Evolutionary conservation across 495 filamentous ascomycete genomes (phyloP).

Genomic region (Penicillium simplicissimum): DNA sequence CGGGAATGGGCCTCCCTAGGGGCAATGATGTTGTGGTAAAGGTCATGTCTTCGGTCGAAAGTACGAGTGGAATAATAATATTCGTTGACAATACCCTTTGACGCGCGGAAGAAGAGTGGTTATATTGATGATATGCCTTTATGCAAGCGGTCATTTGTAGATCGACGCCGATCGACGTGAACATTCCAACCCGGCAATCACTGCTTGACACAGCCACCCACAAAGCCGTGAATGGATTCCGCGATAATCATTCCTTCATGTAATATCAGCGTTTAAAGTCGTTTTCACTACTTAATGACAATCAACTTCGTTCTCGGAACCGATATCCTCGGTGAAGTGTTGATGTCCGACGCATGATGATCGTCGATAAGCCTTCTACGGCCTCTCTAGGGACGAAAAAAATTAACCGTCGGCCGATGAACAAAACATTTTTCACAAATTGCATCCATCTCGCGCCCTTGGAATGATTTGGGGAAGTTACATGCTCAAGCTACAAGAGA

Average conservation of each 20-base stretch:
- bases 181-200: constrained; percentile 1
- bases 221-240: neutral
- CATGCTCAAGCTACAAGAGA: neutral
- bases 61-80: neutral
- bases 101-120: neutral
- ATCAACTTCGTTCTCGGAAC: neutral
- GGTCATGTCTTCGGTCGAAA: neutral
- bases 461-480: neutral
- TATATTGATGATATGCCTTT: neutral
- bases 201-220: constrained; percentile 1
- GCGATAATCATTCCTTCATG: neutral
- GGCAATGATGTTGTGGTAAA: neutral
- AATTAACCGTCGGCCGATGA: neutral
- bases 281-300: neutral
- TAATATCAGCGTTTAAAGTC: neutral
- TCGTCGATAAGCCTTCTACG: neutral
- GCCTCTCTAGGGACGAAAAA: neutral
- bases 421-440: neutral
- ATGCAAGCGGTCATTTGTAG: neutral
- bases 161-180: neutral
- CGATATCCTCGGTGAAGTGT: neutral
- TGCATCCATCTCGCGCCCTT: neutral
- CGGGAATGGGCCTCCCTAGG: neutral
- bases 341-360: neutral
- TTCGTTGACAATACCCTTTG: neutral